These are phyloP conservation scores for Fomitiporia mediterranea DNA, from an alignment of 1,284 basidiomycete genomes.

Conservation along the genomic window DNA sequence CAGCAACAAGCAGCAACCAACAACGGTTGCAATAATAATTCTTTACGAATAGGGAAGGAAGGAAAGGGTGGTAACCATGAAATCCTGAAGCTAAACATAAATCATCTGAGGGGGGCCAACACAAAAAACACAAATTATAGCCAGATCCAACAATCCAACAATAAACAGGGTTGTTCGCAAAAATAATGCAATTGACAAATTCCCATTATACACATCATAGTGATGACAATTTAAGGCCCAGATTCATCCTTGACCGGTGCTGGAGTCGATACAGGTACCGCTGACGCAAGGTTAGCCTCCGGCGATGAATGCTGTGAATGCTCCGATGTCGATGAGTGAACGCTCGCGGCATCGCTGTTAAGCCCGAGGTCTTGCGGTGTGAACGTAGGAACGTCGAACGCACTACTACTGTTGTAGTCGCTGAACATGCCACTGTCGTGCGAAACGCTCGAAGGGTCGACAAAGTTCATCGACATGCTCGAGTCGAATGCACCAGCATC, in stretches of 20 bases:
- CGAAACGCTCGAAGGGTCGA: constrained; percentile 45
- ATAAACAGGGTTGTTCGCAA: no score
- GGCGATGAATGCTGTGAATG: constrained; percentile 30
- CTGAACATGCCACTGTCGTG: constrained; percentile 54
- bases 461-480: constrained; percentile 47
- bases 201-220: no score
- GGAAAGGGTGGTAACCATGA: no score
- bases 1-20: no score
- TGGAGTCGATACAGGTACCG: no score
- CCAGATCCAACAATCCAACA: no score
- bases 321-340: constrained; percentile 11
- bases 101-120: no score
- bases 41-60: no score
- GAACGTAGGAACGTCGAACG: constrained; percentile 65
- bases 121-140: no score
- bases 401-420: constrained; percentile 45
- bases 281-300: not conserved
- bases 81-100: no score
- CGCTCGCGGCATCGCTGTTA: constrained; percentile 34
- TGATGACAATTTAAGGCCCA: constrained; percentile 21
- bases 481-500: constrained; percentile 60
- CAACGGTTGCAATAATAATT: no score
- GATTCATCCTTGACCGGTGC: constrained; percentile 46
- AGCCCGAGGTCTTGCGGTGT: constrained; percentile 61
- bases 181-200: no score